Evolutionary conservation across 2,329 filamentous ascomycete genomes (phyloP).

Genomic region (Neurospora sp.): DNA sequence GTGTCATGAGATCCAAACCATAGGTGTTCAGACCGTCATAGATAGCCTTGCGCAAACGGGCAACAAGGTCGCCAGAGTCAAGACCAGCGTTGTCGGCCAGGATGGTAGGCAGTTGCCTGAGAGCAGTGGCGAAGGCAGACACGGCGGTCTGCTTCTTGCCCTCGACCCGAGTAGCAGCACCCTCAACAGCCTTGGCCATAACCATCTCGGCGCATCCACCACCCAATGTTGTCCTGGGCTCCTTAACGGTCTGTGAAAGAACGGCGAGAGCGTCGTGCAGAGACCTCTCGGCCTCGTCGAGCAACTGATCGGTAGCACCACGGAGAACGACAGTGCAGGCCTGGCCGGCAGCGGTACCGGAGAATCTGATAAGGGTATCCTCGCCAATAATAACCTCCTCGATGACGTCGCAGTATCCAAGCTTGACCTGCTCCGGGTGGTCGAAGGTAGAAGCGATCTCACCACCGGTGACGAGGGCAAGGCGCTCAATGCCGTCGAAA

Average conservation of each 20-base stretch:
- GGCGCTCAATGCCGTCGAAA: conserved; percentile 92
- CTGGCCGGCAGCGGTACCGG: conserved; percentile 83
- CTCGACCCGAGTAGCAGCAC: conserved; percentile 83
- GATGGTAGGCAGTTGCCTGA: conserved; percentile 91
- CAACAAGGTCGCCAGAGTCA: conserved; percentile 89
- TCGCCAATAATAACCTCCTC: conserved; percentile 98
- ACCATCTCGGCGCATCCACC: conserved; percentile 97
- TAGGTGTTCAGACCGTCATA: conserved; percentile 92
- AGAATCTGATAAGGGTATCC: conserved; percentile 95
- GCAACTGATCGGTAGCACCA: conserved; percentile 89
- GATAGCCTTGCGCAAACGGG: conserved; percentile 82
- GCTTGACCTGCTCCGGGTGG: conserved; percentile 92
- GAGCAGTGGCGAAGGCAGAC: conserved; percentile 75
- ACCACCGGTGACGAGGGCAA: conserved; percentile 90
- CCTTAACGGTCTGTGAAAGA: conserved; percentile 89
- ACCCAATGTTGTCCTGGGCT: conserved; percentile 87
- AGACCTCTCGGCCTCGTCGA: conserved; percentile 93
- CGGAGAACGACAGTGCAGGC: conserved; percentile 96
- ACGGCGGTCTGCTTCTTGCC: conserved; percentile 96
- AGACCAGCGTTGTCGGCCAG: conserved; percentile 95
- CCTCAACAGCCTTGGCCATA: conserved; percentile 97
- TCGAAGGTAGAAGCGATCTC: conserved; percentile 98
- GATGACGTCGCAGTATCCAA: conserved; percentile 89
- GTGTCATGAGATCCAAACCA: conserved; percentile 78
- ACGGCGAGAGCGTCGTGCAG: conserved; percentile 94